Base-by-base conservation (phyloP, 2,329 filamentous ascomycete species). In the Penicillium polonicum region DNA sequence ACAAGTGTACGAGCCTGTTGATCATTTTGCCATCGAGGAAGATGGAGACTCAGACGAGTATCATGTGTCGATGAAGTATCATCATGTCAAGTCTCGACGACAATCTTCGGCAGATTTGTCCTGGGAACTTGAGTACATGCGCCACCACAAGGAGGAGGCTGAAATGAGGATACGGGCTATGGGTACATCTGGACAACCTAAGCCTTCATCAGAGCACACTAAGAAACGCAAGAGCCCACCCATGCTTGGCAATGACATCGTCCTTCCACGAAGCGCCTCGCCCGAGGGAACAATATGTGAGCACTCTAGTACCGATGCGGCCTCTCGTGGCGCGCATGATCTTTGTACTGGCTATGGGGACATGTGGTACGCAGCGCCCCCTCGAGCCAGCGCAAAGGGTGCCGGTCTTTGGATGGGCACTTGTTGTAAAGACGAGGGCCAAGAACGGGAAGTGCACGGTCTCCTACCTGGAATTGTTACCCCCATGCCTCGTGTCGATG, bases 261-360 rank as follows among this genome's bases (percentile, higher is more conserved):
- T 82, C 27, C 96, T 97, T 72, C 90, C 91, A 35, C 85, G 84
- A 71, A 96, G 91, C 71, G 82, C 83, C 10, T 96, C 92, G 27
- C 93, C 93, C 6, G 88, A 93, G 72, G 85, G 87, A 54, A 95
- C 92, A 17, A 87, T 91, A 68, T 88, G 95, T 68, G 91, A 96
- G 70, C 87, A 89, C 0, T 88, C 90, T 55, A 89, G 91, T 69
- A 74, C 77, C 9, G 80, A 78, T 10, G 72, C 83, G 78, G 65
- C 85, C 69, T 78, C 72, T 79, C 76, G 71, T 82, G 74, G 74
- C 60, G 75, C 73, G 58, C 70, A 79, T n/a, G 69, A 82, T 78
- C 67, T 76, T 73, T 59, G 79, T 57, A 82, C 84, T 60, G 76
- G 79, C 9, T 84, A 84, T 61, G 86, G 81, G 35, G 80, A 82